A percentile compares a stretch with the other conserved stretches of the same genome.
phyloP scores from a whole-genome alignment of 2,329 filamentous ascomycete genomes.

The Calcarisporium arbuscula region DNA sequence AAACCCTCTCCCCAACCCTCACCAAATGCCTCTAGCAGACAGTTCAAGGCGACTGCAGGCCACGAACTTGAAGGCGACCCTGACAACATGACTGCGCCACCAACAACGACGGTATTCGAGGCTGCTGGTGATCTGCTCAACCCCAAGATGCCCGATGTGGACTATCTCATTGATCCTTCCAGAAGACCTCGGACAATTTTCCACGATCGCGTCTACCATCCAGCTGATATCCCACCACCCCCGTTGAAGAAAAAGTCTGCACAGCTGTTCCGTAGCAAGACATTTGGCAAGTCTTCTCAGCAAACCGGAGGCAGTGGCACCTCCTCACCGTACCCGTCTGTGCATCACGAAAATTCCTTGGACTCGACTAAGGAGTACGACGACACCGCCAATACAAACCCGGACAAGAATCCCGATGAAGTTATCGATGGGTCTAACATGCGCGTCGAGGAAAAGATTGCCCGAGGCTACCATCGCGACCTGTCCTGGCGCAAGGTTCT shows the following conservation, averaged over 20 bases:
- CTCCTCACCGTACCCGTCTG: constrained; percentile 27
- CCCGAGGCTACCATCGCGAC: constrained; percentile 85
- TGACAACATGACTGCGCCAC: constrained; percentile 60
- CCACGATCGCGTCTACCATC: constrained; percentile 92
- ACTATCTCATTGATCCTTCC: constrained; percentile 78
- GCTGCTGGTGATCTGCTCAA: constrained; percentile 89
- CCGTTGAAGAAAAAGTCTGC: constrained; percentile 53
- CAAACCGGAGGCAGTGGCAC: constrained; percentile 19
- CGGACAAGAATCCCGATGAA: constrained; percentile 31
- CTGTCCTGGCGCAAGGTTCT: constrained; percentile 95
- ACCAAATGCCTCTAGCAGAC: constrained; percentile 10
- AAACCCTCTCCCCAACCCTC: no score
- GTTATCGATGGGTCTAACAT: constrained; percentile 59
- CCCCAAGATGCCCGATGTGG: constrained; percentile 73
- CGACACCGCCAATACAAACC: constrained; percentile 40
- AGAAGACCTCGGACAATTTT: constrained; percentile 86
- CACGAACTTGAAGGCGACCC: constrained; percentile 39
- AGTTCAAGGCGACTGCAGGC: constrained; percentile 41
- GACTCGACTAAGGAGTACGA: constrained; percentile 45
- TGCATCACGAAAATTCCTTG: constrained; percentile 36
- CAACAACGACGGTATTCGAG: constrained; percentile 89
- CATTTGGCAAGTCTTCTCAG: constrained; percentile 17
- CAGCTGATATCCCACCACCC: constrained; percentile 82
- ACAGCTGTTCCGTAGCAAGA: constrained; percentile 26
- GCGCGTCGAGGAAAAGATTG: constrained; percentile 97